Evolutionary conservation across 2,329 filamentous ascomycete genomes (phyloP), one percentile per base, ranked within the genome.

Genomic region (Alternaria arborescens): DNA sequence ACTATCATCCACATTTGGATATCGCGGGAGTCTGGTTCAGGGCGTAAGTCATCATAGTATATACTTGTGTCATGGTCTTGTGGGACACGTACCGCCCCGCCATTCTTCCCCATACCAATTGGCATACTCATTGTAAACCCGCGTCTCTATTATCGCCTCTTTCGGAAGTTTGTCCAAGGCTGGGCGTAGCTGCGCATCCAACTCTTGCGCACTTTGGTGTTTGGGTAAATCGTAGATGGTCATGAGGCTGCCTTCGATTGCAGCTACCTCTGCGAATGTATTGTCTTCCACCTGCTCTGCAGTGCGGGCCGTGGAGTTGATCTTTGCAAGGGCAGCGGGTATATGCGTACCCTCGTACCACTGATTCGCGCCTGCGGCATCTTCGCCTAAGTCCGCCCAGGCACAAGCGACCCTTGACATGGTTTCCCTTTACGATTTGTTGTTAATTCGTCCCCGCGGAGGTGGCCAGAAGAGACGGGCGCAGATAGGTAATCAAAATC

Each of bases 321-420:
- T 52, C 41, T 61, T 61, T 28, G 38, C 28, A 18, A 62, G 52
- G 10, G 56, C 36, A 34, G 53, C 51, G n/a, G 64, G 51, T 20
- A 68, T 36, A 43, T 60, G 62, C 18, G 44, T 58, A 20, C 54
- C 36, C 52, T 62, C 56, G 38, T 68, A 64, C 61, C 59, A 64
- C 26, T 56, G 22, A 26, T 28, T 44, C 11, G 63, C 43, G 16
- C 54, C 56, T 7, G 41, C 26, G 22, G 60, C 48, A 14, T 66
- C 58, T 7, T 60, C 57, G 43, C 38, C 46, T 16, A 68, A 30
- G 12, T 66, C 64, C 26, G 57, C 52, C 63, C 63, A 66, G 22
- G 62, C 52, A 28, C 52, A 55, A n/a, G 62, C 60, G 41, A 67
- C 48, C 43, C 58, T 66, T 1, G 65, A 58, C 62, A 66, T 67